phyloP scores from a whole-genome alignment of 78 protist species.

The Dictyostelium purpureum region DNA sequence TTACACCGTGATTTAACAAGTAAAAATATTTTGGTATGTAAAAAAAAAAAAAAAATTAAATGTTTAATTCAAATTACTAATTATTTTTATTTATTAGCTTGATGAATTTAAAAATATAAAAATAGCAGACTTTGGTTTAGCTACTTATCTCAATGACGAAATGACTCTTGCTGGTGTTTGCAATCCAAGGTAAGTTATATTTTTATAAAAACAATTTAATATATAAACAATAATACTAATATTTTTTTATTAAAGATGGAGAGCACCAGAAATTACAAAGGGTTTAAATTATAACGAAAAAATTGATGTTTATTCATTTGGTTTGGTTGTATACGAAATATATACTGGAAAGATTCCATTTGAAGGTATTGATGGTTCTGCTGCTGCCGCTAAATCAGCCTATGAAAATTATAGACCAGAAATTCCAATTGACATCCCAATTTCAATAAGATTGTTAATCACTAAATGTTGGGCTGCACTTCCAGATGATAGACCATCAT shows the following conservation, averaged over 20 bases:
- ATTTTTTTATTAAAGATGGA: neutral
- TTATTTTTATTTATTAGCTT: neutral
- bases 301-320: slow-evolving; percentile 2
- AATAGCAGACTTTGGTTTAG: slow-evolving; percentile 47
- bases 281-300: slow-evolving; percentile 1
- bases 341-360: neutral
- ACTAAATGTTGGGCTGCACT: slow-evolving; percentile 21
- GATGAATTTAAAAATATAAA: slow-evolving; percentile 46
- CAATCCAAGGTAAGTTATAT: slow-evolving; percentile 13
- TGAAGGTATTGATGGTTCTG: slow-evolving; percentile 5
- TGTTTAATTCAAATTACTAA: neutral
- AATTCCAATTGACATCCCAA: slow-evolving; percentile 23
- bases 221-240: neutral
- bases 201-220: neutral
- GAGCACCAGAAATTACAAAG: neutral
- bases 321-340: neutral
- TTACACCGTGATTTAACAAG: slow-evolving; percentile 42
- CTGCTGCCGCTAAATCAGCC: slow-evolving; percentile 5
- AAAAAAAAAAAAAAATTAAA: neutral
- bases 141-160: slow-evolving; percentile 16
- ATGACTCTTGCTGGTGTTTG: slow-evolving; percentile 43
- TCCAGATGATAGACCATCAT: slow-evolving; percentile 53
- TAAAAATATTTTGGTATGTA: slow-evolving; percentile 37
- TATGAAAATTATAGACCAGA: slow-evolving; percentile 35
- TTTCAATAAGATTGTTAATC: neutral